These are phyloP conservation scores for Candida smagusa DNA, from an alignment of 1,139 yeast species.

Conservation along the genomic window DNA sequence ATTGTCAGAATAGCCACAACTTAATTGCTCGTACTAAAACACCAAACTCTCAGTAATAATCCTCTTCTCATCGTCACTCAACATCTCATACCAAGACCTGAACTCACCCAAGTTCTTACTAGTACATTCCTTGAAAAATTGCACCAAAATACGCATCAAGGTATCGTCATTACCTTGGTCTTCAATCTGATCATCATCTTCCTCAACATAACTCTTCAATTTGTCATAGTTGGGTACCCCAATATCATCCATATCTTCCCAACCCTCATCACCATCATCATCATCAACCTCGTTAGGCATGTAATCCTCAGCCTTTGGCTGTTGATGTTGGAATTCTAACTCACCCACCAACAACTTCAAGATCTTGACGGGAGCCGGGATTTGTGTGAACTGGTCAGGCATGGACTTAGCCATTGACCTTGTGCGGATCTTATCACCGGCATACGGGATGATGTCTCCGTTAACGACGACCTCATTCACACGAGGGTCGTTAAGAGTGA, in stretches of 20 bases:
- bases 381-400: slow-evolving; percentile 61
- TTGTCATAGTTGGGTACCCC: slow-evolving; percentile 62
- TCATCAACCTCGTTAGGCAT: slow-evolving; percentile 41
- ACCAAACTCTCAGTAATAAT: slow-evolving; percentile 46
- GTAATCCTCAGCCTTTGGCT: slow-evolving; percentile 40
- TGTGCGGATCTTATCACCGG: slow-evolving; percentile 66
- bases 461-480: slow-evolving; percentile 57
- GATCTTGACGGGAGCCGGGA: slow-evolving; percentile 71
- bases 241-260: slow-evolving; percentile 78
- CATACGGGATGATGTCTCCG: slow-evolving; percentile 71
- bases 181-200: slow-evolving; percentile 40
- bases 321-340: slow-evolving; percentile 55
- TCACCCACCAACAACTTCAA: slow-evolving; percentile 69
- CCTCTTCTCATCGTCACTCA: slow-evolving; percentile 58
- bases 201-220: slow-evolving; percentile 49
- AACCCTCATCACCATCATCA: slow-evolving; percentile 54
- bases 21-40: too few species aligned
- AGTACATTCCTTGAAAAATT: slow-evolving; percentile 65
- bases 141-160: slow-evolving; percentile 45
- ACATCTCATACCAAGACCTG: slow-evolving; percentile 47
- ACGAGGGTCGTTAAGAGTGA: slow-evolving; percentile 53
- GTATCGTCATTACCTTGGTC: slow-evolving; percentile 39
- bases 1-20: too few species aligned
- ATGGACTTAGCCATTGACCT: slow-evolving; percentile 76
- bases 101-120: slow-evolving; percentile 53